Percentiles rank a stretch among this genome's conserved stretches.
Evolutionary conservation across 768 basidiomycete genomes (phyloP).

Genomic region (Clavulina sp.): DNA sequence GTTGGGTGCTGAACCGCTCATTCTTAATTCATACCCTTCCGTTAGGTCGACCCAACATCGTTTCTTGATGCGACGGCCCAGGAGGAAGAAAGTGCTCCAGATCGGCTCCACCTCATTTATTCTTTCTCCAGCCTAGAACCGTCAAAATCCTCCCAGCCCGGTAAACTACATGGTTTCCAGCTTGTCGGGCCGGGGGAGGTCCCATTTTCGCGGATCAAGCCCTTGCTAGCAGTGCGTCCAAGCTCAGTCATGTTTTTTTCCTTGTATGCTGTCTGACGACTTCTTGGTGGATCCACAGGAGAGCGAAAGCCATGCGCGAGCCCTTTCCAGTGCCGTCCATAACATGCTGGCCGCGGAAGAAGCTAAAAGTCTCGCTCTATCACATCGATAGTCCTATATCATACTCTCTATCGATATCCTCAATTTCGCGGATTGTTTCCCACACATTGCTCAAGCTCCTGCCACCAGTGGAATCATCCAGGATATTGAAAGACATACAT

Average conservation of each 20-base stretch:
- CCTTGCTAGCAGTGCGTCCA: constrained; percentile 35
- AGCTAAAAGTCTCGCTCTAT: background rate
- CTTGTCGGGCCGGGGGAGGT: constrained; percentile 47
- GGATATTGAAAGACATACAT: too few species aligned
- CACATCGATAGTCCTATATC: background rate
- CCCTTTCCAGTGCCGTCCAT: constrained; percentile 39
- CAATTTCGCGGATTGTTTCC: too few species aligned
- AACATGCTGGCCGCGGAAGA: constrained; percentile 12
- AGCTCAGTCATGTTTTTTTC: background rate
- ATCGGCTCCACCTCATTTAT: constrained; percentile 44
- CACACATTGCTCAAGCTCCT: too few species aligned
- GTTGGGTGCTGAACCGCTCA: background rate
- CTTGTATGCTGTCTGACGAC: background rate
- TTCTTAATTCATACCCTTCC: constrained; percentile 2
- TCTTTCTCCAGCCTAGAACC: constrained; percentile 31
- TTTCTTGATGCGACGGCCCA: constrained; percentile 41
- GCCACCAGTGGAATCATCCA: too few species aligned
- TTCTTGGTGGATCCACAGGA: constrained; percentile 24
- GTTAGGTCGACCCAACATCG: constrained; percentile 1
- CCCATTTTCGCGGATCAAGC: constrained; percentile 28
- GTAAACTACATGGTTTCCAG: constrained; percentile 40
- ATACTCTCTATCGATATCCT: too few species aligned
- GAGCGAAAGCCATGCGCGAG: constrained; percentile 46
- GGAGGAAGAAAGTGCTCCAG: constrained; percentile 52
- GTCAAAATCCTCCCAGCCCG: background rate